These are phyloP conservation scores for Neurospora hispaniola DNA, from an alignment of 495 filamentous ascomycete species.

Conservation along the genomic window DNA sequence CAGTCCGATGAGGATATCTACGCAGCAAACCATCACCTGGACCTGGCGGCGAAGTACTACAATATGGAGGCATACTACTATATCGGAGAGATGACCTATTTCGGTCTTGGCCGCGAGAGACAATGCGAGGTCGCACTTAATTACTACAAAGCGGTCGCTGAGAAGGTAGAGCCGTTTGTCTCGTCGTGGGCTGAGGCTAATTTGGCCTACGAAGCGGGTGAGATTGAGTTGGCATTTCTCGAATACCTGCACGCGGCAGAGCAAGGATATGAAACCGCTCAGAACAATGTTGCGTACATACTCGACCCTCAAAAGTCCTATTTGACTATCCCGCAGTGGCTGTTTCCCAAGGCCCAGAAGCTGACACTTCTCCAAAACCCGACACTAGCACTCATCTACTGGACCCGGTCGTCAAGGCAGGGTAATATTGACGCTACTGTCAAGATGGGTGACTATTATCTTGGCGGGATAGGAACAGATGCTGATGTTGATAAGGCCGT, in stretches of 20 bases:
- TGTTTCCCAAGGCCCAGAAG: constrained; percentile 25
- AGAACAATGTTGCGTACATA: constrained; percentile 89
- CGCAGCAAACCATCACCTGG: constrained; percentile 77
- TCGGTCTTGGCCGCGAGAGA: constrained; percentile 68
- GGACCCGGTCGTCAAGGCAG: constrained; percentile 92
- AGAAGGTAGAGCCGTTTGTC: constrained; percentile 75
- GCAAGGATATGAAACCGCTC: constrained; percentile 86
- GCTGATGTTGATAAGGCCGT: constrained; percentile 79
- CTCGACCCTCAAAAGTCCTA: constrained; percentile 65
- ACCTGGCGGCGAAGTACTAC: constrained; percentile 77
- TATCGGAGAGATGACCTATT: constrained; percentile 78
- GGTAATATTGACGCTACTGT: constrained; percentile 86
- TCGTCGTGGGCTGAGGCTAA: constrained; percentile 84
- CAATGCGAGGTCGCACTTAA: constrained; percentile 70
- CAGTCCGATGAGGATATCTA: constrained; percentile 44
- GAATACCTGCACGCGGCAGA: constrained; percentile 88
- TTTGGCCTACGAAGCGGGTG: constrained; percentile 69
- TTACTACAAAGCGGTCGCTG: constrained; percentile 92
- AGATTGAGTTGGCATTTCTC: constrained; percentile 74
- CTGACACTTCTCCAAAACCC: constrained; percentile 55
- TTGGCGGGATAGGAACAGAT: constrained; percentile 64
- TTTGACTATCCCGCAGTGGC: constrained; percentile 29
- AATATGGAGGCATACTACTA: constrained; percentile 94
- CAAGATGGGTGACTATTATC: constrained; percentile 98
- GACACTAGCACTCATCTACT: constrained; percentile 77